Percentiles rank a stretch among this genome's conserved stretches.
These are phyloP conservation scores for Lunasporangiospora selenospora DNA, from an alignment of 192 early-diverging fungal genomes.

Conservation along the genomic window DNA sequence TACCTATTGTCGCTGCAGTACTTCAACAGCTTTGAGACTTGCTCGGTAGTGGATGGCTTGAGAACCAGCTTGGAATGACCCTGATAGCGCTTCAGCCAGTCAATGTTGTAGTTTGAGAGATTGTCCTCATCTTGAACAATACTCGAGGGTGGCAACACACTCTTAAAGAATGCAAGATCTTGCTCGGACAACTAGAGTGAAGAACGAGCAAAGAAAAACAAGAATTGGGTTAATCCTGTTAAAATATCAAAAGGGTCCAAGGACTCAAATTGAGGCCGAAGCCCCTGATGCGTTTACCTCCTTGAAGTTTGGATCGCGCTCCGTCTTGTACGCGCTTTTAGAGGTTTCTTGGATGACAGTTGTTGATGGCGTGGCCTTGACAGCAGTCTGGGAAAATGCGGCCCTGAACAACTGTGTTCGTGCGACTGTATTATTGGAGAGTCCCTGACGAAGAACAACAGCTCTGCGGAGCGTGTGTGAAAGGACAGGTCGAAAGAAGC, in stretches of 20 bases:
- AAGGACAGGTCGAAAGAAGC: too few relatives aligned
- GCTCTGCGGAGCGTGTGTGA: too few relatives aligned
- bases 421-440: too few relatives aligned
- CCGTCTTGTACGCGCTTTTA: too few relatives aligned
- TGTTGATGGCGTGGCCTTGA: too few relatives aligned
- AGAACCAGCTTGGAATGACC: conserved; percentile 84
- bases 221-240: background rate
- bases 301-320: conserved; percentile 30
- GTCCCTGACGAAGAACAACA: too few relatives aligned
- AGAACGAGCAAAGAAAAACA: background rate
- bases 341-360: too few relatives aligned
- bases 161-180: conserved; percentile 68
- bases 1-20: conserved; percentile 84
- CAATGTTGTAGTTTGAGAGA: conserved; percentile 75
- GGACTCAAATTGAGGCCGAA: too few relatives aligned
- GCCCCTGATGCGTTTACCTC: background rate
- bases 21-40: conserved; percentile 83
- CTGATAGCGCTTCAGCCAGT: conserved; percentile 97
- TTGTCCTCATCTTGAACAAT: conserved; percentile 63
- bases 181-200: conserved; percentile 61
- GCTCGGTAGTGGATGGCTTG: conserved; percentile 83
- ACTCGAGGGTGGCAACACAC: conserved; percentile 50
- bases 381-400: too few relatives aligned
- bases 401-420: too few relatives aligned
- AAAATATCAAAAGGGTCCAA: background rate